Base-by-base conservation (phyloP, 2,329 filamentous ascomycete genomes). In the Colletotrichum sp. region DNA sequence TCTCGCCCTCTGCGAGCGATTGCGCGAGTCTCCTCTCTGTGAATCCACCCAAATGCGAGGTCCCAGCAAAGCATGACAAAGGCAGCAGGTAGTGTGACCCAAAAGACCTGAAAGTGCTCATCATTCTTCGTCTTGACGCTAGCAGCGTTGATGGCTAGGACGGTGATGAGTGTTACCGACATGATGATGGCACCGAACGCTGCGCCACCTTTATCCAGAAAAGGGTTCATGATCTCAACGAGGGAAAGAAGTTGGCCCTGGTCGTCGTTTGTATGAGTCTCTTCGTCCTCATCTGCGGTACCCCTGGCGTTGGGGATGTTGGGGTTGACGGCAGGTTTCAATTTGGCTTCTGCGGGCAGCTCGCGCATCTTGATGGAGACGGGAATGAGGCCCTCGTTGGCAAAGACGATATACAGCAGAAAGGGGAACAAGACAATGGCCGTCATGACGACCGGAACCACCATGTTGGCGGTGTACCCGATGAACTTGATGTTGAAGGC, bases 141-240 rank as follows among this genome's bases (percentile, higher is more conserved):
- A 0, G 89, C 87, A 3, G 93, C 93, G 67, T 95, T 95, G 32
- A 95, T 81, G 0, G 88, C 91, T 3, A 95, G 85, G 0, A 95
- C 86, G 0, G 92, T 92, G 72, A 95, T 85, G 30, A 95, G 87
- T 0, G 93, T 94, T 0, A 87, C 88, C 3, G 92, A 88, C 93
- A 95, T 95, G 71, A 95, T 86, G 7, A 91, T 78, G 0, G 89
- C 91, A 2, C 93, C 93, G 71, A 95, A 92, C 0, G 86, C 85
- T 1, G 94, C 94, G 10, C 93, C 91, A 4, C 87, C 85, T 78
- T 91, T 93, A 80, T 95, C 93, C 0, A 95, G 82, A 74, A 93
- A 95, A 0, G 94, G 94, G 78, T 95, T 94, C 89, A 95, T 90
- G 79, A 95, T 94, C 80, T 95, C 93, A 77, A 94, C 93, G 0